phyloP scores from a whole-genome alignment of 2,329 filamentous ascomycete species.

The Botrytis elliptica region DNA sequence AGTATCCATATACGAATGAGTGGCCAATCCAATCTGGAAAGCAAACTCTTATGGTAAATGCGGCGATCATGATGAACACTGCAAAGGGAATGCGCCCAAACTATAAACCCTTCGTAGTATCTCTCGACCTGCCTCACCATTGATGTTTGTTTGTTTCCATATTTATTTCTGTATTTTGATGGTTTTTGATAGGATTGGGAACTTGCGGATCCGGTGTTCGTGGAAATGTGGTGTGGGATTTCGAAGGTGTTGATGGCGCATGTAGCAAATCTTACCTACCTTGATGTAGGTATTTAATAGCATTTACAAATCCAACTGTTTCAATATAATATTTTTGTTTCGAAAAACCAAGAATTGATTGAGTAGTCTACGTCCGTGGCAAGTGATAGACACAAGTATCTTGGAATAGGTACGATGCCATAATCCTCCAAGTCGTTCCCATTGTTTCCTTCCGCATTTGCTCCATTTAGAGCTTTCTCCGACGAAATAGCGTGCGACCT shows the following conservation, averaged over 20 bases:
- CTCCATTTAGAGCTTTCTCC: neutral
- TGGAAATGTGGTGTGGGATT: neutral
- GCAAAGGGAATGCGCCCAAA: slow-evolving; percentile 27
- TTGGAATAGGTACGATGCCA: neutral
- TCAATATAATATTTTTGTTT: neutral
- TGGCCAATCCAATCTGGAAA: slow-evolving; percentile 40
- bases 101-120: slow-evolving; percentile 31
- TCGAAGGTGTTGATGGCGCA: neutral
- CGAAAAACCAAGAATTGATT: rapidly evolving
- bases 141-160: too few species aligned
- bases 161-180: neutral
- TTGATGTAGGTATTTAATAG: neutral
- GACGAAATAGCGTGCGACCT: too few species aligned
- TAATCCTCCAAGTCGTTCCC: neutral
- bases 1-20: slow-evolving; percentile 41
- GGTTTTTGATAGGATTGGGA: neutral
- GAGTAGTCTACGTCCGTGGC: neutral
- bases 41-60: slow-evolving; percentile 62
- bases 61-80: slow-evolving; percentile 45
- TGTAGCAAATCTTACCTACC: neutral
- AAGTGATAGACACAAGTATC: neutral
- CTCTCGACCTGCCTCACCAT: slow-evolving; percentile 24
- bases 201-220: neutral
- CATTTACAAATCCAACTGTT: neutral
- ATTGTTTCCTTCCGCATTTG: neutral